These are phyloP conservation scores for Daedaleopsis nitida DNA, from an alignment of 768 basidiomycete genomes.

Conservation along the genomic window DNA sequence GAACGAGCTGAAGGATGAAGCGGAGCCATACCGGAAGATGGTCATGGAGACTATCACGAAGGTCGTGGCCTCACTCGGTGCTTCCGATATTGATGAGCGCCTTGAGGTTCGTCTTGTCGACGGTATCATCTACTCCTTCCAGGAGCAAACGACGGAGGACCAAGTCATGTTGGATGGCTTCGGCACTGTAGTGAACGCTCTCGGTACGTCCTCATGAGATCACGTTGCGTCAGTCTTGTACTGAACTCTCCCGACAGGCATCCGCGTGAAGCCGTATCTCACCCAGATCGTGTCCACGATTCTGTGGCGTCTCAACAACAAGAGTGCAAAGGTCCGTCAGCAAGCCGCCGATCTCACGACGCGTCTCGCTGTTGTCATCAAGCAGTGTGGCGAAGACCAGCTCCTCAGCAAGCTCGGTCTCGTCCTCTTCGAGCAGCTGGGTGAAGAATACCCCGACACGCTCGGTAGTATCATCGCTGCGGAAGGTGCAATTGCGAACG, in stretches of 20 bases:
- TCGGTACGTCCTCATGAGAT: constrained; percentile 44
- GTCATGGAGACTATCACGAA: constrained; percentile 99
- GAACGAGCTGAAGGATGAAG: constrained; percentile 90
- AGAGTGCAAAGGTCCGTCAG: constrained; percentile 98
- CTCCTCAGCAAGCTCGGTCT: constrained; percentile 94
- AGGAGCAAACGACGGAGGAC: constrained; percentile 98
- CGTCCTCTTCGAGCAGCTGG: constrained; percentile 96
- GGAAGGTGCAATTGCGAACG: constrained; percentile 97
- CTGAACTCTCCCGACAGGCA: constrained; percentile 45
- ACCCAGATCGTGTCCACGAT: constrained; percentile 99
- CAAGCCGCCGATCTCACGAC: constrained; percentile 98
- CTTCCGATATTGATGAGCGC: constrained; percentile 97
- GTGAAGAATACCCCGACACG: constrained; percentile 99
- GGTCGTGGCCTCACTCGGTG: constrained; percentile 89
- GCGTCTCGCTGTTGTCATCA: constrained; percentile 96
- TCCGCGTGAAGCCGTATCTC: constrained; percentile 97
- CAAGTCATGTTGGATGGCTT: constrained; percentile 99
- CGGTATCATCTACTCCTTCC: constrained; percentile 99
- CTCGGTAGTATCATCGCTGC: constrained; percentile 99
- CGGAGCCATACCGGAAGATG: constrained; percentile 96
- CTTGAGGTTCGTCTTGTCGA: constrained; percentile 94
- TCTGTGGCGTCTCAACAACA: constrained; percentile 99
- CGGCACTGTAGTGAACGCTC: constrained; percentile 94
- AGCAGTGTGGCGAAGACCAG: constrained; percentile 97
- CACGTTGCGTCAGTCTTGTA: not conserved